These are phyloP conservation scores for Fusarium sp. DNA, from an alignment of 2,329 filamentous ascomycete species.

Conservation along the genomic window DNA sequence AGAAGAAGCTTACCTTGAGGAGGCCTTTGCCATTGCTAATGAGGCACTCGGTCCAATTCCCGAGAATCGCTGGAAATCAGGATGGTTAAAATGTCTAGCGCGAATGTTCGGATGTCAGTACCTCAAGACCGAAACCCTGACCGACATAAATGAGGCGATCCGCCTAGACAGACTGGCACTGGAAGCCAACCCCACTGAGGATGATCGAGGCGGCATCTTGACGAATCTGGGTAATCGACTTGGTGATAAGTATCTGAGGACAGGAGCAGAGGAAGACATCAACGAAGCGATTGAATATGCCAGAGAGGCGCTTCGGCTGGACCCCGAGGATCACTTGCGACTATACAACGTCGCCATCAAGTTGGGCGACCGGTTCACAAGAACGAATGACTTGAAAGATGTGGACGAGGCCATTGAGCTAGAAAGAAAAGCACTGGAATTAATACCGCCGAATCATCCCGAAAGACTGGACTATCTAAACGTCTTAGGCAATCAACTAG, in stretches of 20 bases:
- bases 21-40: neutral
- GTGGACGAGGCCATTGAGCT: constrained; percentile 4
- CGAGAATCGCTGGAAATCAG: neutral
- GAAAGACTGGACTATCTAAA: neutral
- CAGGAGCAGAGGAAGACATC: neutral
- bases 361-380: neutral
- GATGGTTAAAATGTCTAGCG: neutral
- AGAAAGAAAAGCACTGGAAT: neutral
- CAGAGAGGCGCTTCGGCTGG: neutral
- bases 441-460: neutral
- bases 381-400: neutral
- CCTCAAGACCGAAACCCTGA: neutral
- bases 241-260: constrained; percentile 1
- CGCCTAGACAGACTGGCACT: neutral
- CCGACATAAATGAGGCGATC: constrained; percentile 1
- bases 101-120: neutral
- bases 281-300: neutral
- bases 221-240: constrained; percentile 6
- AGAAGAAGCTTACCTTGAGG: neutral
- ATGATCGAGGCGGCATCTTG: neutral
- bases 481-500: neutral
- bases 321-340: neutral
- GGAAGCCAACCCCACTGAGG: neutral
- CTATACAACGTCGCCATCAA: constrained; percentile 1
- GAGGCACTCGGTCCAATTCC: neutral